Conservation (phyloP, 2,329 filamentous ascomycete species). For the Sporothrix luriei region DNA sequence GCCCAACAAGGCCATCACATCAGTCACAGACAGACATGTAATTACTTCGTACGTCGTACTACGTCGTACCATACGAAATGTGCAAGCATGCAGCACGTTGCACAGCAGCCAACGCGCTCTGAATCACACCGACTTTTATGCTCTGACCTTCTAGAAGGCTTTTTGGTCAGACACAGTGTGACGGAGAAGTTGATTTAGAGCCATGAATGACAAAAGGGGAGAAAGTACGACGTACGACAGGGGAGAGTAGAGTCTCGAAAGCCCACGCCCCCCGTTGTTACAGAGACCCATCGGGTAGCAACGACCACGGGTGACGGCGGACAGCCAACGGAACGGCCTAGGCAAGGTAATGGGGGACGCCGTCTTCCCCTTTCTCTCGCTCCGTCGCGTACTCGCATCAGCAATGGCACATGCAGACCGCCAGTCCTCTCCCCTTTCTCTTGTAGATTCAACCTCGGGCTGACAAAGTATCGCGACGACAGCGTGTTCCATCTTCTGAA, state of each 20-base stretch:
- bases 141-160: not conserved
- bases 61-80: not conserved
- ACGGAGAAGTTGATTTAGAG: not conserved
- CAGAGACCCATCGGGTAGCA: conserved; percentile 12
- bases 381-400: not conserved
- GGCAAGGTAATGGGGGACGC: not conserved
- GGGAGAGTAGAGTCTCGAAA: not conserved
- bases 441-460: not conserved
- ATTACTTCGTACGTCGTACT: not conserved
- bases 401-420: conserved; percentile 5
- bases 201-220: not conserved
- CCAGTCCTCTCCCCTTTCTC: not conserved
- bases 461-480: not conserved
- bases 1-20: not conserved
- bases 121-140: conserved; percentile 21
- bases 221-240: not conserved
- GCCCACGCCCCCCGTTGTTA: not conserved
- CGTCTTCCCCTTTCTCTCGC: not conserved
- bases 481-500: not conserved
- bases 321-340: conserved; percentile 9
- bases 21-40: not conserved
- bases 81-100: not conserved
- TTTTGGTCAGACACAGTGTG: not conserved
- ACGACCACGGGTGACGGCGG: not conserved
- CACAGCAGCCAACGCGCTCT: not conserved